phyloP scores from a whole-genome alignment of 2,329 filamentous ascomycete genomes.

The Paraconiothyrium sp. region DNA sequence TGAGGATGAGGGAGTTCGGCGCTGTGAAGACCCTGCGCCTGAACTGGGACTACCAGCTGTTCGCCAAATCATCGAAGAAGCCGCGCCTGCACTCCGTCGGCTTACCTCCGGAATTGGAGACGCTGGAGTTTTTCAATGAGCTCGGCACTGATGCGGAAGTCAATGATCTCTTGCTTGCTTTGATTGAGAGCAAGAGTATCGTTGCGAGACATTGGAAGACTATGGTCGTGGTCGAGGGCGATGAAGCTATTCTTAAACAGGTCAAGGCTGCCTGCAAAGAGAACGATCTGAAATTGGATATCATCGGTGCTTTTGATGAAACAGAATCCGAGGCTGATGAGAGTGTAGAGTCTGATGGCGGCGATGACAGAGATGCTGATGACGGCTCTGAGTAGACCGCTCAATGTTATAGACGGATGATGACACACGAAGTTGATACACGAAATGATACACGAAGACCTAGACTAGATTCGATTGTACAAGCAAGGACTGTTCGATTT shows the following conservation, averaged over 20 bases:
- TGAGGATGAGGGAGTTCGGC: conserved; percentile 41
- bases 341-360: neutral
- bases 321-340: conserved; percentile 2
- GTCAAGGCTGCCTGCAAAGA: conserved; percentile 38
- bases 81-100: conserved; percentile 44
- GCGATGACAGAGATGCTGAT: neutral
- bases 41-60: conserved; percentile 46
- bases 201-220: conserved; percentile 37
- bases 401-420: neutral
- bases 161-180: conserved; percentile 36
- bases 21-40: conserved; percentile 37
- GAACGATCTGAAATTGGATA: conserved; percentile 32
- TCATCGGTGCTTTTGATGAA: conserved; percentile 60
- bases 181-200: conserved; percentile 38
- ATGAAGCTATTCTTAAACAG: conserved; percentile 31
- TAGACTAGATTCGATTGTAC: conserved; percentile 6
- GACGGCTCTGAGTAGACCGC: neutral
- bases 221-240: conserved; percentile 38
- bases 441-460: neutral
- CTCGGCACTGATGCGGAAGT: conserved; percentile 44
- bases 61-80: conserved; percentile 44
- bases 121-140: conserved; percentile 44
- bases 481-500: neutral
- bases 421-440: neutral
- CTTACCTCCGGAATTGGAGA: conserved; percentile 38